A percentile compares a stretch with the other conserved stretches of the same genome.
These are phyloP conservation scores for Austroboletus rostrupii DNA, from an alignment of 1,284 basidiomycete genomes.

Conservation along the genomic window DNA sequence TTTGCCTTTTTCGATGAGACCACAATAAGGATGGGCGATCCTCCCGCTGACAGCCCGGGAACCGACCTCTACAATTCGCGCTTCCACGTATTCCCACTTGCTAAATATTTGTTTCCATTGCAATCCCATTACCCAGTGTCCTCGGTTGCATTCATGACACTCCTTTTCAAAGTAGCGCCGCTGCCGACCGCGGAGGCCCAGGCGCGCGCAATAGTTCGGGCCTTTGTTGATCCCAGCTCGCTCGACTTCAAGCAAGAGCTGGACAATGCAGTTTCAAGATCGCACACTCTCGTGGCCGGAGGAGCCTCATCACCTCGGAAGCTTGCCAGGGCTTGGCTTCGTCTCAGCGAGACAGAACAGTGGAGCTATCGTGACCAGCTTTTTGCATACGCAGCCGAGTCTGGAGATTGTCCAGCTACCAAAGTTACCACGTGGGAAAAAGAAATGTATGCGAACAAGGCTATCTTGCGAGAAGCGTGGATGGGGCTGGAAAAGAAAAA, in stretches of 20 bases:
- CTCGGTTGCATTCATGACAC: conserved; percentile 61
- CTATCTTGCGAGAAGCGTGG: conserved; percentile 54
- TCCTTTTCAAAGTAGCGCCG: conserved; percentile 53
- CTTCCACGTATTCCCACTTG: conserved; percentile 61
- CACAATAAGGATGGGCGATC: conserved; percentile 28
- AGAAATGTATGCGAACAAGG: conserved; percentile 51
- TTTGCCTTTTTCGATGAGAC: conserved; percentile 54
- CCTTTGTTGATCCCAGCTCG: conserved; percentile 46
- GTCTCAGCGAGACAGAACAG: conserved; percentile 48
- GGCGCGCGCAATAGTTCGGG: conserved; percentile 51
- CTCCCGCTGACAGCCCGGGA: conserved; percentile 46
- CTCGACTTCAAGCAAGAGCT: conserved; percentile 49
- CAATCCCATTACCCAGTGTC: conserved; percentile 44
- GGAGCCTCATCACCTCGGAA: conserved; percentile 30
- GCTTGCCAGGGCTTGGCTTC: conserved; percentile 55
- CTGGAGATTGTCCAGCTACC: conserved; percentile 30
- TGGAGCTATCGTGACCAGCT: conserved; percentile 67
- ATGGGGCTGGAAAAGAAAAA: conserved; percentile 51
- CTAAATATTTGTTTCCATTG: conserved; percentile 49
- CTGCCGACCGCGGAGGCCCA: conserved; percentile 69
- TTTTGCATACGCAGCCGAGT: conserved; percentile 42
- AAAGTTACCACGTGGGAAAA: conserved; percentile 53
- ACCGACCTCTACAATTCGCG: conserved; percentile 60
- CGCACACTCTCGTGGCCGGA: conserved; percentile 36
- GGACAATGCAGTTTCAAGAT: conserved; percentile 44